Evolutionary conservation across 129 eudicot genomes (phyloP).

Genomic region (Flaveria linearis): DNA sequence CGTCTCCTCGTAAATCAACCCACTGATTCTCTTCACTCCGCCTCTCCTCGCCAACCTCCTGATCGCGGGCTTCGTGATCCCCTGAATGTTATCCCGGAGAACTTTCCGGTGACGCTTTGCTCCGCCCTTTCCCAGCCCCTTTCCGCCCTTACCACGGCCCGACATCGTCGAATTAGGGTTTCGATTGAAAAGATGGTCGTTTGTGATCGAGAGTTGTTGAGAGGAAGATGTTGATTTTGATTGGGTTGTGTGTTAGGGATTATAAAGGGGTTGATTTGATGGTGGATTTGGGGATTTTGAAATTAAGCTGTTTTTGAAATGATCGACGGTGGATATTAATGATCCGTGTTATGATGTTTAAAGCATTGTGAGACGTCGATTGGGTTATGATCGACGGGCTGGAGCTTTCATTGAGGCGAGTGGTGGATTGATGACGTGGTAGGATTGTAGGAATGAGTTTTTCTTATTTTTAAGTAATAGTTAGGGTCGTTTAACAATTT

Average conservation of each 20-base stretch:
- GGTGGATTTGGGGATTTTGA: constrained; percentile 22
- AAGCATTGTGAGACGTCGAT: background rate
- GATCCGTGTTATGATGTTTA: background rate
- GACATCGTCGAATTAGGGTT: constrained; percentile 3
- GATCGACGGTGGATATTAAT: constrained; percentile 16
- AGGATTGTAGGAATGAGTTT: too few relatives aligned
- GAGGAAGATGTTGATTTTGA: background rate
- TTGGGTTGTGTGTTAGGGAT: constrained; percentile 1
- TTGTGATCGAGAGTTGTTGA: background rate
- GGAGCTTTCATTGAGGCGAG: background rate
- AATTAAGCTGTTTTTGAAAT: background rate
- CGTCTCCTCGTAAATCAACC: constrained; percentile 30
- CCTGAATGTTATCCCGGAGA: constrained; percentile 35
- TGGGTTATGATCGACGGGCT: background rate
- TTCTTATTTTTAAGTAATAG: too few relatives aligned
- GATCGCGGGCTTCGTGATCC: constrained; percentile 33
- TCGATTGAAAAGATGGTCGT: background rate
- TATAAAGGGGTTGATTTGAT: constrained; percentile 16
- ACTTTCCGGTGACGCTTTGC: constrained; percentile 35
- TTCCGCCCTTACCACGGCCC: constrained; percentile 32
- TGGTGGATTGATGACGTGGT: constrained; percentile 26
- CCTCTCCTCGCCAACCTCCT: constrained; percentile 36
- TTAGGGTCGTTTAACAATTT: too few relatives aligned
- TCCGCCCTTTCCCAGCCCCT: constrained; percentile 34
- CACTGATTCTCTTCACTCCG: constrained; percentile 32